Percentiles rank a stretch among this genome's conserved stretches.
Evolutionary conservation across 2,329 filamentous ascomycete genomes (phyloP).

Genomic region (Colletotrichum sp.): DNA sequence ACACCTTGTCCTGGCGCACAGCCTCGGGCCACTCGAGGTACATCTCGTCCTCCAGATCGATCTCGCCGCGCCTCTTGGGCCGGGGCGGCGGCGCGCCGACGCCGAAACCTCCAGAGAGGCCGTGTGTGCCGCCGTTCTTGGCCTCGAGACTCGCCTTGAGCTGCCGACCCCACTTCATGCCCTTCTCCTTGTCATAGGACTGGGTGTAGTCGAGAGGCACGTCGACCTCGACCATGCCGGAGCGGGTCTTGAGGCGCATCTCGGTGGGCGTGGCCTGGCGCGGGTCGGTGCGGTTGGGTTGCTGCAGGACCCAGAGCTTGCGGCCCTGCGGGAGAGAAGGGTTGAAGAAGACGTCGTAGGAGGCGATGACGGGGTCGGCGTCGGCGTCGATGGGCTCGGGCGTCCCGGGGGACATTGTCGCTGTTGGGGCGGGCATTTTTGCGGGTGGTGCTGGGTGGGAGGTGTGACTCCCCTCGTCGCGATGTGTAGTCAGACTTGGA

Average conservation of each 20-base stretch:
- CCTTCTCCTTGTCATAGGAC: slow-evolving; percentile 86
- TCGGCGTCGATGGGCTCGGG: slow-evolving; percentile 36
- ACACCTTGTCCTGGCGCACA: slow-evolving; percentile 71
- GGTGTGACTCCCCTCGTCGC: neutral
- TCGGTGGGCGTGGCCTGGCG: slow-evolving; percentile 66
- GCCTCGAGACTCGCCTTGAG: slow-evolving; percentile 65
- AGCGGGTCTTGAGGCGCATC: slow-evolving; percentile 80
- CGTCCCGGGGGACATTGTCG: slow-evolving; percentile 26
- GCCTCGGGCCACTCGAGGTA: slow-evolving; percentile 70
- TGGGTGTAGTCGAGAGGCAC: slow-evolving; percentile 76
- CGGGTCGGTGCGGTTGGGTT: slow-evolving; percentile 75
- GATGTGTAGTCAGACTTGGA: neutral
- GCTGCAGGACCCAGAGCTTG: slow-evolving; percentile 84
- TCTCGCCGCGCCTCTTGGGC: slow-evolving; percentile 36
- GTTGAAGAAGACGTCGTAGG: slow-evolving; percentile 88
- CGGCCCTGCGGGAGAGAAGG: slow-evolving; percentile 67
- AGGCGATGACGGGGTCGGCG: slow-evolving; percentile 72
- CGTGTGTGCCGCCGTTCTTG: slow-evolving; percentile 70
- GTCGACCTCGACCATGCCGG: slow-evolving; percentile 90
- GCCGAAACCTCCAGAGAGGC: slow-evolving; percentile 76
- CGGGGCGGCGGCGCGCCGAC: slow-evolving; percentile 54
- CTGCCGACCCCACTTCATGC: slow-evolving; percentile 81
- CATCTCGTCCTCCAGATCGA: slow-evolving; percentile 50
- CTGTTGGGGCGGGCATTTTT: slow-evolving; percentile 15
- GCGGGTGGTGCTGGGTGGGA: neutral